Base-by-base conservation (phyloP, 2,329 filamentous ascomycete species). In the Diaporthe citrichinensis region DNA sequence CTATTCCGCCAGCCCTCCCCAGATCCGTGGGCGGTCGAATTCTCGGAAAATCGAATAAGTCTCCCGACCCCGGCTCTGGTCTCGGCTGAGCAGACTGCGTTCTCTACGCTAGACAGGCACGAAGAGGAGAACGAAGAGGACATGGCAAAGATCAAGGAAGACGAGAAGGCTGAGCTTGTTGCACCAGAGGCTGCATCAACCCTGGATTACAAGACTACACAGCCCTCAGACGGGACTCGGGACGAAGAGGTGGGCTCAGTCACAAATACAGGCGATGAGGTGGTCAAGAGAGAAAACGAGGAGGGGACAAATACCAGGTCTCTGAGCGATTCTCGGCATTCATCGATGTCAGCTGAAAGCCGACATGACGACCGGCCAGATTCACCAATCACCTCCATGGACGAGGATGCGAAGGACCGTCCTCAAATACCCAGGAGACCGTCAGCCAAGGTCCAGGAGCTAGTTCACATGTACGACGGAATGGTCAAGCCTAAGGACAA, bases 401-500 rank as follows among this genome's bases (percentile, higher is more conserved):
- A 87, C 69, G 86, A 87, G 65, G 86, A 85, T 23, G 78, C 80
- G 2, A 81, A 78, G 20, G 74, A 75, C 28, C 80, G 79, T 2
- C 77, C 80, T 28, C 79, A 76, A 4, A 75, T 77, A 1, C 72
- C 75, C 23, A 78, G 82, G 58, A 83, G 86, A 71, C 78, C 79
- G 0, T 87, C 86, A 10, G 79, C 80, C 7, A 90, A 88, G 76
- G 88, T 90, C 3, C 87, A 88, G 72, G 86, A 87, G 65, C 81
- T 90, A 34, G 88, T 90, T 44, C 85, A 85, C 31, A 85, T 87
- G 82, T 89, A 85, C 67, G 88, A 91, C 75, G 86, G 85, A 4
- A 83, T 90, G 28, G 78, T 81, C 34, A 81, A 81, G 74, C 57
- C 51, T 10, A 46, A 75, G 49, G 74, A 62, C 12, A 46, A 36